Percentiles rank a stretch among this genome's conserved stretches.
phyloP scores from a whole-genome alignment of 176 grass and related monocot genomes.

The Ensete glaucum region DNA sequence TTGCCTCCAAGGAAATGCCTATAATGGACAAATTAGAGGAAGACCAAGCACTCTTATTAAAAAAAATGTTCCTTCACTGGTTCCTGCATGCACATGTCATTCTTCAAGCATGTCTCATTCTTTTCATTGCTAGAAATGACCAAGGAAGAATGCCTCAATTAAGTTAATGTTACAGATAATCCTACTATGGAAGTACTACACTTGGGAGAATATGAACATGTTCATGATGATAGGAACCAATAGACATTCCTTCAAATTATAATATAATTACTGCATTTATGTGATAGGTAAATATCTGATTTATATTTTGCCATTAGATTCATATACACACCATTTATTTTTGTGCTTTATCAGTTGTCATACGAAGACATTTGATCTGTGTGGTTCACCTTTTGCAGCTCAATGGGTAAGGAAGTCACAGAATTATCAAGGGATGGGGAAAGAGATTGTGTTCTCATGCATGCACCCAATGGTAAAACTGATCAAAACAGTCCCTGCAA shows the following conservation, averaged over 20 bases:
- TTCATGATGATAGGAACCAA: background rate
- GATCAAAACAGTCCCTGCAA: background rate
- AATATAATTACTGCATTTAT: background rate
- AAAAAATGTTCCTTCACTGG: too few relatives aligned
- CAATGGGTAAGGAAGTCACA: conserved; percentile 55
- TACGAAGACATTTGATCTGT: background rate
- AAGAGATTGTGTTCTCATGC: conserved; percentile 41
- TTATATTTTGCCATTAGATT: background rate
- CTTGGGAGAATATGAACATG: too few relatives aligned
- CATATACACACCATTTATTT: background rate
- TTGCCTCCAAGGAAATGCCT: too few relatives aligned
- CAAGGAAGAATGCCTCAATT: too few relatives aligned
- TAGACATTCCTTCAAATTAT: background rate
- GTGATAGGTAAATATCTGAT: background rate
- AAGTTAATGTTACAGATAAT: too few relatives aligned
- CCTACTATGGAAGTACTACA: too few relatives aligned
- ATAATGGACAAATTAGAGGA: too few relatives aligned
- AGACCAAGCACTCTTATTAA: too few relatives aligned
- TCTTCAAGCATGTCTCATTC: too few relatives aligned
- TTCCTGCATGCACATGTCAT: too few relatives aligned
- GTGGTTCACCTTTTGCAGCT: conserved; percentile 23
- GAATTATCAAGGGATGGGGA: conserved; percentile 61
- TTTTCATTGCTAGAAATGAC: too few relatives aligned
- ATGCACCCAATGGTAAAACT: conserved; percentile 35
- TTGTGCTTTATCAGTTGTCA: background rate